Base-by-base conservation (phyloP, 495 filamentous ascomycete genomes). In the Penicillium angulare region DNA sequence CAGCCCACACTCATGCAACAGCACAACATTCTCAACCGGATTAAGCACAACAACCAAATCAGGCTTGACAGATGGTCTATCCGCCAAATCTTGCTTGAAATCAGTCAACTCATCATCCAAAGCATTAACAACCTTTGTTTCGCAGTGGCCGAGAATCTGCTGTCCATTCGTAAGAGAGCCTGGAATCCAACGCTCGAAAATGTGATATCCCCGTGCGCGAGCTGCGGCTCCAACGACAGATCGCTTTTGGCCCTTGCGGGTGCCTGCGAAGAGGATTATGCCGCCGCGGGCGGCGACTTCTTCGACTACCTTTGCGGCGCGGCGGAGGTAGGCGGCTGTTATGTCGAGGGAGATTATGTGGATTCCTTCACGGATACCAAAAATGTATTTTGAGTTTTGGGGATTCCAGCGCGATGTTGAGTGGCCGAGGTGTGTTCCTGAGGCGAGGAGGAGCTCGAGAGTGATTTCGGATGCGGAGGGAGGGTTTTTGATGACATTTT, bases 41-140 rank as follows among this genome's bases (percentile, higher is more conserved):
- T 97, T 97, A 56, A 97, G 61, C 61, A 88, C 92, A 21, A 99
- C 84, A 3, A 99, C 92, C 43, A 99, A 71, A 71, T 99, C 93
- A 0, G 93, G 93, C 57, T 87, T 83, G 21, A 97, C 65, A 0
- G 81, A 80, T 17, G 82, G 70, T 7, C 78, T 73, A 31, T 87
- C 81, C 29, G 63, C 69, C 20, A 91, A 52, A 49, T 86, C 80
- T 7, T 78, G 70, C 35, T 87, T 82, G 59, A 82, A 90, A 0
- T 77, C 77, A 5, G 64, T 57, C n/a, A 96, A 56, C 44, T 81
- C 79, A 52, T 83, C 57, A 60, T 95, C 91, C 43, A 82, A 47
- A 52, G 82, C 79, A 63, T 90, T 86, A 29, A 93, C 79, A 27
- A 89, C 84, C 71, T 85, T 85, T 33, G 81, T 76, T 53, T 61